Conservation (phyloP, 2,329 filamentous ascomycete genomes). For the Coleophoma eucalyptorum region DNA sequence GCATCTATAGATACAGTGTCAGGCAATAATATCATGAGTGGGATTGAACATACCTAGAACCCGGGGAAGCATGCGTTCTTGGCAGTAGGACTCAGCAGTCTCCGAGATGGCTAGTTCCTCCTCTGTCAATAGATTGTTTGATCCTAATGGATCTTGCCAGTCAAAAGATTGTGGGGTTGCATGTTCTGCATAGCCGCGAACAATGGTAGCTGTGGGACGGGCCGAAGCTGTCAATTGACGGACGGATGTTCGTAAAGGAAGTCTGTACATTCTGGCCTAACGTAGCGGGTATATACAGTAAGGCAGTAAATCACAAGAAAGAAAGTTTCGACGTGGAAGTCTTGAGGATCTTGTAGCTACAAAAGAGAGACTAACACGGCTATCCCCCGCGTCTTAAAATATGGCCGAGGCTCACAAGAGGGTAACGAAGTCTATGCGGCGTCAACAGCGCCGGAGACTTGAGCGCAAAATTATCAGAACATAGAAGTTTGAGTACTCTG, state of each 20-base stretch:
- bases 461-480: no score
- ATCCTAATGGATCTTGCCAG: slow-evolving; percentile 85
- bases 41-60: slow-evolving; percentile 65
- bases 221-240: slow-evolving; percentile 18
- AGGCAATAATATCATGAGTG: slow-evolving; percentile 7
- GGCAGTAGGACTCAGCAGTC: slow-evolving; percentile 89
- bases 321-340: no score
- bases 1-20: slow-evolving; percentile 53
- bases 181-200: slow-evolving; percentile 22
- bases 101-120: slow-evolving; percentile 89
- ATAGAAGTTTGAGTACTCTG: no score
- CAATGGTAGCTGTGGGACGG: slow-evolving; percentile 6
- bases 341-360: not conserved
- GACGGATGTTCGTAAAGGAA: slow-evolving; percentile 17
- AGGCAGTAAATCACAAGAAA: no score
- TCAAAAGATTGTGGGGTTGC: slow-evolving; percentile 54
- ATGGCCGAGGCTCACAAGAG: not conserved
- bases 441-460: not conserved
- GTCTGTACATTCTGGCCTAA: slow-evolving; percentile 22
- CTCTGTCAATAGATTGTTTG: slow-evolving; percentile 75
- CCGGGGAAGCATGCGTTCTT: slow-evolving; percentile 80
- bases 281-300: no score
- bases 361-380: not conserved
- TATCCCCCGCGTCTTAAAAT: not conserved
- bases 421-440: not conserved